Evolutionary conservation across 768 basidiomycete species (phyloP).

Genomic region (Suillus clintonianus): DNA sequence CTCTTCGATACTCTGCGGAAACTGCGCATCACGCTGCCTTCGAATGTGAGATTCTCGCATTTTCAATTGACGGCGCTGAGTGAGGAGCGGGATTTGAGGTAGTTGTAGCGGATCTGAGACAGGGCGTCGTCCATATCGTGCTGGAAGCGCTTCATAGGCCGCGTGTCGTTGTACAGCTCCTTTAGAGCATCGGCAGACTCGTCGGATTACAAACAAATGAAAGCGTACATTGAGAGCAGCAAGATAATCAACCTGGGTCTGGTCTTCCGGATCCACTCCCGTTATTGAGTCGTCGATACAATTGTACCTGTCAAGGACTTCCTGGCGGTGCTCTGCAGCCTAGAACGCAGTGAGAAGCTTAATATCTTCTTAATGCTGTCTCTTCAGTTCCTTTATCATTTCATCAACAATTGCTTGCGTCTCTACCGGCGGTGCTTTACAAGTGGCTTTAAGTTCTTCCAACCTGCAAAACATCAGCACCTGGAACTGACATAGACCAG

Average conservation of each 20-base stretch:
- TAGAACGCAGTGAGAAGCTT: conserved; percentile 32
- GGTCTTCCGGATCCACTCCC: conserved; percentile 26
- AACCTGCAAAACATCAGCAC: conserved; percentile 20
- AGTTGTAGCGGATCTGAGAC: conserved; percentile 30
- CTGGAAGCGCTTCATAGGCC: conserved; percentile 20
- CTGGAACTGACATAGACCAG: not conserved
- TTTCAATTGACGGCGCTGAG: conserved; percentile 11
- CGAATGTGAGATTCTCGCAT: conserved; percentile 22
- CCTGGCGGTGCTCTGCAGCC: conserved; percentile 32
- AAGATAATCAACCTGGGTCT: conserved; percentile 26
- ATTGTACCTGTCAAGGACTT: conserved; percentile 30
- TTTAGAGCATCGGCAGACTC: conserved; percentile 8
- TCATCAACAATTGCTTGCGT: conserved; percentile 26
- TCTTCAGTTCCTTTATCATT: conserved; percentile 31
- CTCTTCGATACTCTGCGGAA: conserved; percentile 30
- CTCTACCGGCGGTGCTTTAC: conserved; percentile 15
- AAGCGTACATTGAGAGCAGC: conserved; percentile 25
- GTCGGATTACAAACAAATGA: no score
- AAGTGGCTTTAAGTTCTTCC: conserved; percentile 21
- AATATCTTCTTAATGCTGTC: conserved; percentile 31
- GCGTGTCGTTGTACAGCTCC: conserved; percentile 19
- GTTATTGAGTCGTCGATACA: conserved; percentile 26
- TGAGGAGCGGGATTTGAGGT: conserved; percentile 27
- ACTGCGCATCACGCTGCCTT: conserved; percentile 32
- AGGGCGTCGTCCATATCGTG: conserved; percentile 30